Conservation (phyloP, 768 basidiomycete species). For the Mycena leptocephala region DNA sequence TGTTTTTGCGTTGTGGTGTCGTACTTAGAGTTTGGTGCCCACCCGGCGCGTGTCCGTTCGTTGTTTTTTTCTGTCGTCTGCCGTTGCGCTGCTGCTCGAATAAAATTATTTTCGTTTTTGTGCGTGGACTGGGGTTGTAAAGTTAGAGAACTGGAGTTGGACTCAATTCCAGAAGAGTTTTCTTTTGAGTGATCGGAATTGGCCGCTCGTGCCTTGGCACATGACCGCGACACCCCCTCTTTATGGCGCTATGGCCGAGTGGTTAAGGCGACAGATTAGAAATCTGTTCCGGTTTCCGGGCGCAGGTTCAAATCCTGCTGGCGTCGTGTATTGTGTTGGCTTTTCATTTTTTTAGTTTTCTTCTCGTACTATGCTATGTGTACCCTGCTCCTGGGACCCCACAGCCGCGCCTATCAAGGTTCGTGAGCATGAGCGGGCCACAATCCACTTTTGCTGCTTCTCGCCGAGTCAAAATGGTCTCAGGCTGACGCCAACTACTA, state of each 20-base stretch:
- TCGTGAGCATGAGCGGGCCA: too few relatives aligned
- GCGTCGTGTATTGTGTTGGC: constrained; percentile 21
- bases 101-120: constrained; percentile 9
- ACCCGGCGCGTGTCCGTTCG: constrained; percentile 10
- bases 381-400: too few relatives aligned
- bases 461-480: too few relatives aligned
- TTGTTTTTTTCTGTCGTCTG: not conserved
- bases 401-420: too few relatives aligned
- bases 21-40: constrained; percentile 9
- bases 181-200: too few relatives aligned
- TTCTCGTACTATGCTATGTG: too few relatives aligned
- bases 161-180: too few relatives aligned
- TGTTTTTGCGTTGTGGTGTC: constrained; percentile 4
- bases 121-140: too few relatives aligned
- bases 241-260: constrained; percentile 61
- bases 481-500: too few relatives aligned
- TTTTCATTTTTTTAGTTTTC: not conserved
- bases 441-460: too few relatives aligned
- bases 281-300: constrained; percentile 53
- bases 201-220: too few relatives aligned
- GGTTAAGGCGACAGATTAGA: constrained; percentile 67
- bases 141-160: not conserved
- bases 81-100: constrained; percentile 3
- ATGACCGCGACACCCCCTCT: too few relatives aligned
- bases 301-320: constrained; percentile 48